These are phyloP conservation scores for Russula lepida DNA, from an alignment of 768 basidiomycete species.

Conservation along the genomic window DNA sequence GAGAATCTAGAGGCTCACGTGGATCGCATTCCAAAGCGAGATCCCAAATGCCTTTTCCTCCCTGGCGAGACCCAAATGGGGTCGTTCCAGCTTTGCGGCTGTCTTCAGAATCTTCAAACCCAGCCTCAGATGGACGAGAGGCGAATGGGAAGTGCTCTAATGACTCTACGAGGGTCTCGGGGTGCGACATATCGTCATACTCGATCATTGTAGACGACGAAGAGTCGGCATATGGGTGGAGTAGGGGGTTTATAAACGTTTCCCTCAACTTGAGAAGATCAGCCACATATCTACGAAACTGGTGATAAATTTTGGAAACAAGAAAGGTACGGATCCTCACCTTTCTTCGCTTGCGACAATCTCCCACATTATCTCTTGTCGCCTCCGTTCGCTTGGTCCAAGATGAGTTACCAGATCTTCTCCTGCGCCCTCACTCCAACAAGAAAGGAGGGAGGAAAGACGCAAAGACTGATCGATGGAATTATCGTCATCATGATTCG, in stretches of 20 bases:
- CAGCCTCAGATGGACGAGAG: slow-evolving; percentile 56
- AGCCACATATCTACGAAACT: slow-evolving; percentile 67
- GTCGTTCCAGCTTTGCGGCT: slow-evolving; percentile 47
- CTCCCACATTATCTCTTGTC: slow-evolving; percentile 95
- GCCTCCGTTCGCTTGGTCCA: slow-evolving; percentile 86
- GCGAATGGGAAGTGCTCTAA: slow-evolving; percentile 79
- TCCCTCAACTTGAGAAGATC: slow-evolving; percentile 90
- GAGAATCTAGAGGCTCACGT: slow-evolving; percentile 60
- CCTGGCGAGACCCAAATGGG: slow-evolving; percentile 30
- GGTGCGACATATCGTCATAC: slow-evolving; percentile 58
- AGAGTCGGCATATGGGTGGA: slow-evolving; percentile 69
- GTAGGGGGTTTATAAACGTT: slow-evolving; percentile 81
- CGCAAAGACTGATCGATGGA: slow-evolving; percentile 60
- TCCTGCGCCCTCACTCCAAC: slow-evolving; percentile 92
- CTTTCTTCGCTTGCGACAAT: slow-evolving; percentile 95
- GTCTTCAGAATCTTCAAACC: slow-evolving; percentile 47
- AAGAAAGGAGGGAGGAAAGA: slow-evolving; percentile 73
- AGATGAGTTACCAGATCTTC: slow-evolving; percentile 89
- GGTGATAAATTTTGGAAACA: not conserved
- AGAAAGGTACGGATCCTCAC: slow-evolving; percentile 35
- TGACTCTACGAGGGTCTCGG: slow-evolving; percentile 64
- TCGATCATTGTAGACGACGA: slow-evolving; percentile 53
- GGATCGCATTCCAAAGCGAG: slow-evolving; percentile 51
- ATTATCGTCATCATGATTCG: slow-evolving; percentile 33
- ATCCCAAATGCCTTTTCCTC: slow-evolving; percentile 22